Evolutionary conservation across 129 eudicot genomes (phyloP).

Genomic region (Artemisia annua): DNA sequence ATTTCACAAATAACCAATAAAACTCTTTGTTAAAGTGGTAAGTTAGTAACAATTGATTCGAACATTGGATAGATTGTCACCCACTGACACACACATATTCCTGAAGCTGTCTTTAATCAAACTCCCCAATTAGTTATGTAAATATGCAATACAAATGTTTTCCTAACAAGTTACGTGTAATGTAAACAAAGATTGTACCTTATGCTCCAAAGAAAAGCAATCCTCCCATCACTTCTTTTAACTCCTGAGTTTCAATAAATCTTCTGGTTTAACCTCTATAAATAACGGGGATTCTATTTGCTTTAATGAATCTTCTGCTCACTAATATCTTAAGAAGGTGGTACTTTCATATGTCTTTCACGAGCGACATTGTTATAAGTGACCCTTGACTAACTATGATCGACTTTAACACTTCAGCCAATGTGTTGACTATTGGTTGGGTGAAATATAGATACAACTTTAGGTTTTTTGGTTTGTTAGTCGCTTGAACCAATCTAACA

Average conservation of each 20-base stretch:
- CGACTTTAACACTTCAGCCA: too few relatives aligned
- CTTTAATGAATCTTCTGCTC: conserved; percentile 8
- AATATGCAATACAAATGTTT: too few relatives aligned
- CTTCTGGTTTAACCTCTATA: conserved; percentile 13
- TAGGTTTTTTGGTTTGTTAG: too few relatives aligned
- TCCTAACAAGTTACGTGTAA: neutral
- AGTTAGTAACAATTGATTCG: too few relatives aligned
- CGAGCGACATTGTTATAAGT: conserved; percentile 11
- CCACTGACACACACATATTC: too few relatives aligned
- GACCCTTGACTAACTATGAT: too few relatives aligned
- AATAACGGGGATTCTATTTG: conserved; percentile 1
- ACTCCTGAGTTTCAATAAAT: conserved; percentile 4
- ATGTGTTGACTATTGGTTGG: too few relatives aligned
- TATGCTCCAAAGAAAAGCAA: conserved; percentile 9
- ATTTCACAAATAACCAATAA: too few relatives aligned
- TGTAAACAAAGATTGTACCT: conserved; percentile 13
- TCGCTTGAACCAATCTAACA: too few relatives aligned
- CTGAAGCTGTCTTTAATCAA: too few relatives aligned
- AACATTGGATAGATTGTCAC: neutral
- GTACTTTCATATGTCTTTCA: conserved; percentile 5
- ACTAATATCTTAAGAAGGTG: conserved; percentile 2
- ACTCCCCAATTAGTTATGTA: neutral
- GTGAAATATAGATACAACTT: too few relatives aligned
- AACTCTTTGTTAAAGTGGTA: too few relatives aligned
- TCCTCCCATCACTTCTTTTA: conserved; percentile 18